Base-by-base conservation (phyloP, 1,284 basidiomycete genomes). In the Tilletia caries region DNA sequence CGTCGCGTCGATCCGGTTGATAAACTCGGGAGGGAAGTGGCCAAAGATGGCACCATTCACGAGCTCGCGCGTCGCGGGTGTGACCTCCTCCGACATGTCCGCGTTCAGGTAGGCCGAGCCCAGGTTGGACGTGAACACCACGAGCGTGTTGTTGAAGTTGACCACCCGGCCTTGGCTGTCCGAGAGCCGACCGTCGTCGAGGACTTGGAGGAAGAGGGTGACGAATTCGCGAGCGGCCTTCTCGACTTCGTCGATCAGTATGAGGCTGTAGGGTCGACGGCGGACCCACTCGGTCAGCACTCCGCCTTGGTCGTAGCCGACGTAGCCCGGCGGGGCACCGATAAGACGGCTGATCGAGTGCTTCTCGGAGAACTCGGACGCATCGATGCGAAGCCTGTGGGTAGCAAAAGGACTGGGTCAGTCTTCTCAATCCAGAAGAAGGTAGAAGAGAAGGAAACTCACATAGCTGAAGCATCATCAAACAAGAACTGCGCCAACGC, bases 171-270 rank as follows among this genome's bases (percentile, higher is more conserved):
- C 82, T 66, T 83, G 82, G 48, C 75, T 75, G 70, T 82, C 81
- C 67, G 92, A 93, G 41, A 98, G 92, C 71, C 94, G 91, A 64
- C 95, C 94, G 27, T 87, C 87, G 77, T 93, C 92, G 81, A 92
- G 92, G 43, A 95, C 93, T 83, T 98, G 95, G 75, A 98, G 93
- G 71, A 71, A 79, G 25, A 97, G 89, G 64, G 95, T 86, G 83
- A 97, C 93, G 78, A 97, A 96, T 27, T 93, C 93, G 37, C 92
- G 89, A 83, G 95, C 92, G 6, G 94, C 93, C 41, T 95, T 88
- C 73, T 83, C 81, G 48, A 83, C 80, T 75, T 83, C 81, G 69
- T 83, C 81, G 58, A 85, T 75, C 54, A 85, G 75, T 1, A 85
- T 78, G 29, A 80, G 78, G 66, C 77, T 79, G 73, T 80, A 82